Conservation (phyloP, 768 basidiomycete genomes). For the Amanita exitialis region DNA sequence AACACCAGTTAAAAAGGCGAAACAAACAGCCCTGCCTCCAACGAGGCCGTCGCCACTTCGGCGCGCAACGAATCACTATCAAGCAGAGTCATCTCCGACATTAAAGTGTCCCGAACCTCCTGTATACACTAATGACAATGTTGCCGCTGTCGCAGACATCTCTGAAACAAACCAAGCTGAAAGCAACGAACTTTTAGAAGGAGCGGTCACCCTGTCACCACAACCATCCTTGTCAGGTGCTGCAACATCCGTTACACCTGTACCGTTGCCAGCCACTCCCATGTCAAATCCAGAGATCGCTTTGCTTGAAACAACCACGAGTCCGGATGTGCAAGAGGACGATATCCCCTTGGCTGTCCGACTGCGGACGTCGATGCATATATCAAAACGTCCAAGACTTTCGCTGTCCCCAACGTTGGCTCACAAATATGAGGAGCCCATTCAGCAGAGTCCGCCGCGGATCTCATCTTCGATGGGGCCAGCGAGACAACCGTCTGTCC, state of each 20-base stretch:
- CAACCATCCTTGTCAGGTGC: neutral
- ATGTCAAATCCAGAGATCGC: slow-evolving; percentile 22
- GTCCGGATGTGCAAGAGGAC: slow-evolving; percentile 5
- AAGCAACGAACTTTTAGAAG: neutral
- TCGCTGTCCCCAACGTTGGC: slow-evolving; percentile 1
- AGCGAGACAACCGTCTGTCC: slow-evolving; percentile 15
- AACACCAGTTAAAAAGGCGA: slow-evolving; percentile 16
- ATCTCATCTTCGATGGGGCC: neutral
- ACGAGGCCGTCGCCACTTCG: slow-evolving; percentile 10
- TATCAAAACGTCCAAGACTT: slow-evolving; percentile 3
- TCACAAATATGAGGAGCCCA: neutral
- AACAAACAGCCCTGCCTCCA: slow-evolving; percentile 10
- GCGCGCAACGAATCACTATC: slow-evolving; percentile 1
- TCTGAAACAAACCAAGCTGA: neutral
- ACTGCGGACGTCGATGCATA: neutral
- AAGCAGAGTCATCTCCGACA: neutral
- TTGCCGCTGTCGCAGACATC: neutral
- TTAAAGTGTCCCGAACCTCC: neutral
- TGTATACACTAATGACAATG: neutral
- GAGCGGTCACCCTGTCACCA: neutral
- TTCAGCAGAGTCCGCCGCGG: neutral
- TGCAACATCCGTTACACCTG: neutral
- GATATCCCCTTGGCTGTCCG: neutral
- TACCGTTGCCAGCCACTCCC: slow-evolving; percentile 10
- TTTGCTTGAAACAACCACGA: slow-evolving; percentile 6